Conservation (phyloP, 495 filamentous ascomycete genomes). For the Penicillium taxi region DNA sequence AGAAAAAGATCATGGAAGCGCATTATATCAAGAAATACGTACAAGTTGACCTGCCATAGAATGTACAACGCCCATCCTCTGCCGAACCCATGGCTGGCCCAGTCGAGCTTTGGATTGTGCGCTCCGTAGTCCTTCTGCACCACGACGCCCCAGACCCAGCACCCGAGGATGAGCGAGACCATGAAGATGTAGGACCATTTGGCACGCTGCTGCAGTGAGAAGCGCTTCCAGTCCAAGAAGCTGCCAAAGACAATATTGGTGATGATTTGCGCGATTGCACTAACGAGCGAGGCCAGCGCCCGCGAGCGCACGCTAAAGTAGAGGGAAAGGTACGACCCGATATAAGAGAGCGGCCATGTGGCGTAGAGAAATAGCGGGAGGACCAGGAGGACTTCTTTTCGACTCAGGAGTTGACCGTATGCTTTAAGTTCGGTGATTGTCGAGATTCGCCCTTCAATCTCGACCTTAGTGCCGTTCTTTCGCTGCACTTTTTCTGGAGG, state of each 20-base stretch:
- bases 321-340: slow-evolving; percentile 23
- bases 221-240: slow-evolving; percentile 6
- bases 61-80: too few species aligned
- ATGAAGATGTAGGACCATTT: too few species aligned
- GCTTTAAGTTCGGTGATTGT: slow-evolving; percentile 17
- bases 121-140: too few species aligned
- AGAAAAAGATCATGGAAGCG: too few species aligned
- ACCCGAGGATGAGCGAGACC: too few species aligned
- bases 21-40: too few species aligned
- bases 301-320: slow-evolving; percentile 34
- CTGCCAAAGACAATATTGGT: slow-evolving; percentile 30
- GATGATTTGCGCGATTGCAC: slow-evolving; percentile 32
- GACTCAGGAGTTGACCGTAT: slow-evolving; percentile 2
- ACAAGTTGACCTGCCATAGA: too few species aligned
- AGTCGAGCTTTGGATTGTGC: too few species aligned
- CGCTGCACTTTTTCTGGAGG: slow-evolving; percentile 48
- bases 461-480: slow-evolving; percentile 45
- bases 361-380: slow-evolving; percentile 31
- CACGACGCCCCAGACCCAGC: too few species aligned
- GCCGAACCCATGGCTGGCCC: too few species aligned
- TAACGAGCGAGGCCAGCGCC: slow-evolving; percentile 26
- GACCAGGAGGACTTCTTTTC: slow-evolving; percentile 10
- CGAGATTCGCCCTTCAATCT: slow-evolving; percentile 33
- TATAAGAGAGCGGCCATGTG: slow-evolving; percentile 30
- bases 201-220: too few species aligned